Conservation (phyloP, 345 rosid genomes). For the Arabis alpina region DNA sequence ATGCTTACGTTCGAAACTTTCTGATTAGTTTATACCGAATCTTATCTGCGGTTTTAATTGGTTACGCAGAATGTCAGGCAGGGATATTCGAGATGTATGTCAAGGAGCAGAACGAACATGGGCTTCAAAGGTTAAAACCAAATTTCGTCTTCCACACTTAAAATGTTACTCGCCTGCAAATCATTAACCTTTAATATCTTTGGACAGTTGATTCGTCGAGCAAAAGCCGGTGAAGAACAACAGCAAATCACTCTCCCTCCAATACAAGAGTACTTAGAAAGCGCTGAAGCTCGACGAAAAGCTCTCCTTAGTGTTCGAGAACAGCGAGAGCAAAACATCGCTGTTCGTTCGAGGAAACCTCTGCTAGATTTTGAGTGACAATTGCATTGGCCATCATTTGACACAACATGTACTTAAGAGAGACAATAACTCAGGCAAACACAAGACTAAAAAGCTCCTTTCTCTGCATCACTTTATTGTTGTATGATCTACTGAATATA, state of each 20-base stretch:
- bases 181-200: not conserved
- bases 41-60: constrained; percentile 4
- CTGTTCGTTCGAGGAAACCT: constrained; percentile 40
- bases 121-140: constrained; percentile 80
- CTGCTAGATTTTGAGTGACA: constrained; percentile 52
- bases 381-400: not conserved
- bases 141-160: not conserved
- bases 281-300: constrained; percentile 57
- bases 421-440: not conserved
- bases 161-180: not conserved
- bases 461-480: not conserved
- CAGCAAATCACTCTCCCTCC: constrained; percentile 64
- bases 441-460: not conserved
- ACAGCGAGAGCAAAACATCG: constrained; percentile 37
- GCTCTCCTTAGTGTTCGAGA: constrained; percentile 51
- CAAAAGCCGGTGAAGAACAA: constrained; percentile 46
- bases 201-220: constrained; percentile 70
- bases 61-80: constrained; percentile 77
- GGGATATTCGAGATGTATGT: constrained; percentile 86
- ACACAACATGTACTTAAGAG: not conserved
- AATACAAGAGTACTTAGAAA: constrained; percentile 62
- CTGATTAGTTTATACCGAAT: not conserved
- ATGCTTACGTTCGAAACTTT: not conserved
- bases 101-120: constrained; percentile 93
- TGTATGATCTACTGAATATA: too few species aligned